Evolutionary conservation across 2,329 filamentous ascomycete genomes (phyloP).

Genomic region (Dothistroma pini): DNA sequence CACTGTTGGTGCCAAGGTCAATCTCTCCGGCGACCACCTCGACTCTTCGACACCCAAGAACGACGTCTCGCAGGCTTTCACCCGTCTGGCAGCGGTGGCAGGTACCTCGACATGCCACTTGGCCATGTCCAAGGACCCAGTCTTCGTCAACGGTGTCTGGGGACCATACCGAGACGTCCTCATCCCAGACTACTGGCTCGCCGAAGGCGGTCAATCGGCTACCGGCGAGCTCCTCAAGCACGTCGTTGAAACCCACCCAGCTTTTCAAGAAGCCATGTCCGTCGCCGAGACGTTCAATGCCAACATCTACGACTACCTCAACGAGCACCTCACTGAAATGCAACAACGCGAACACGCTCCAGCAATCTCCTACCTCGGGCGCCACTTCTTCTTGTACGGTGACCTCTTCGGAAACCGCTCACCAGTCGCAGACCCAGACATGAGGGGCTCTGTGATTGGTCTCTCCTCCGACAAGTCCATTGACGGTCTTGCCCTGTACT

Average conservation of each 20-base stretch:
- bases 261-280: slow-evolving; percentile 74
- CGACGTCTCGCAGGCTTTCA: slow-evolving; percentile 89
- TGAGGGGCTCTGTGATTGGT: slow-evolving; percentile 87
- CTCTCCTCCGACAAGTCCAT: slow-evolving; percentile 81
- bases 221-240: slow-evolving; percentile 93
- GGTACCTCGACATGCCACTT: slow-evolving; percentile 97
- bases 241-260: slow-evolving; percentile 91
- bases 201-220: slow-evolving; percentile 93
- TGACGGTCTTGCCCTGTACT: slow-evolving; percentile 83
- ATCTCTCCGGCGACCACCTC: slow-evolving; percentile 57
- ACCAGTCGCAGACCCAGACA: slow-evolving; percentile 85
- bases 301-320: slow-evolving; percentile 94
- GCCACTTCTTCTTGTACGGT: slow-evolving; percentile 98
- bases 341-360: slow-evolving; percentile 66
- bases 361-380: slow-evolving; percentile 76
- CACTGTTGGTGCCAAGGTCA: slow-evolving; percentile 94
- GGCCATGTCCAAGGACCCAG: slow-evolving; percentile 87
- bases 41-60: slow-evolving; percentile 68
- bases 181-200: slow-evolving; percentile 90
- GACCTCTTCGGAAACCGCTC: slow-evolving; percentile 97
- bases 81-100: slow-evolving; percentile 85
- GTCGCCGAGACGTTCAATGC: slow-evolving; percentile 76
- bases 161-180: slow-evolving; percentile 94
- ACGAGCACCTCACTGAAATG: slow-evolving; percentile 78
- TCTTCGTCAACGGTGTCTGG: slow-evolving; percentile 96